Evolutionary conservation across 768 basidiomycete genomes (phyloP), one percentile per base, ranked within the genome.

Genomic region (Naganishia vishniacii): DNA sequence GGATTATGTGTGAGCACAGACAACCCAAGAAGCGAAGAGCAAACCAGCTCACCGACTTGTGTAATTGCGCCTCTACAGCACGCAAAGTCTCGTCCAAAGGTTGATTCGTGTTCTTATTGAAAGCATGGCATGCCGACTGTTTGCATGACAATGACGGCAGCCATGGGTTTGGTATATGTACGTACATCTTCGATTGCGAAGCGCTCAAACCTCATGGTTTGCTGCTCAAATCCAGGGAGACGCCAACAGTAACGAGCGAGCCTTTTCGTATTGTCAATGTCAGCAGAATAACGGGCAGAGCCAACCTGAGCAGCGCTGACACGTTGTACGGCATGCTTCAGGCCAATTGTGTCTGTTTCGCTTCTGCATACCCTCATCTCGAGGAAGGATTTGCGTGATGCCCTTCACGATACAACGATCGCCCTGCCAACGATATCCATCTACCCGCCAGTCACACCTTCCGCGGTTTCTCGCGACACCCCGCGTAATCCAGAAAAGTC

Each of bases 171-270:
- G 4, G 48, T 40, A 16, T 62, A 51, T 20, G 61, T 62, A 20
- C 23, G 61, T 44, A n/a, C n/a, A n/a, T n/a, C n/a, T 25, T 44
- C 12, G 26, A 32, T 41, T n/a, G 23, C 32, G 23, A 62, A 3
- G 29, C 7, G 47, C 18, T 34, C 25, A 23, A 6, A 28, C 2
- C 20, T 62, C 8, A 2, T 23, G 1, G 2, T 16, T 25, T 34
- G n/a, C n/a, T n/a, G n/a, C n/a, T n/a, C n/a, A n/a, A n/a, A 18
- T 48, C 3, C 23, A 62, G 61, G 61, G 61, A 28, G 61, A 62
- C 32, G 61, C 61, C 12, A 49, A 62, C 25, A 47, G 61, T 15
- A 62, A 62, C 26, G 42, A 62, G 23, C 26, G 61, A 13, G 16
- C 53, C 7, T 62, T 62, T 16, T 40, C 37, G 18, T 62, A 62